A percentile compares a stretch with the other conserved stretches of the same genome.
Evolutionary conservation across 495 filamentous ascomycete genomes (phyloP).

Genomic region (Penicilliopsis zonata): DNA sequence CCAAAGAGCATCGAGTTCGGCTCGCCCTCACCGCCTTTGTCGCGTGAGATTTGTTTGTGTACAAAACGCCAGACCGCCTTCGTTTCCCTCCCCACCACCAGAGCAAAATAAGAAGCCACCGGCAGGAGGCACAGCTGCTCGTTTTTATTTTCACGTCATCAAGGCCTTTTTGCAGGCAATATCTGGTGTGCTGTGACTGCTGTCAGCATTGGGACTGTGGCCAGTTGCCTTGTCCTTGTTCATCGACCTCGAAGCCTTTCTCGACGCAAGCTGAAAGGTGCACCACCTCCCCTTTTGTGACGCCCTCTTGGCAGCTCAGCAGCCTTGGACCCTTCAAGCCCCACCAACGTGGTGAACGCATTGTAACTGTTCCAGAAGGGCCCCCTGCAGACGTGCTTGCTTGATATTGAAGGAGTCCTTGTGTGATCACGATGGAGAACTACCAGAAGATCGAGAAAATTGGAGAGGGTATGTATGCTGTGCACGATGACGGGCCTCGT

Average conservation of each 20-base stretch:
- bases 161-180: too few relatives aligned
- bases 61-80: slow-evolving; percentile 18
- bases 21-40: slow-evolving; percentile 24
- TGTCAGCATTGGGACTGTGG: not conserved
- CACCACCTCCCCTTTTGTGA: not conserved
- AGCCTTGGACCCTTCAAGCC: not conserved
- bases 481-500: slow-evolving; percentile 2
- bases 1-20: too few relatives aligned
- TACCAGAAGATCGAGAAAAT: slow-evolving; percentile 99
- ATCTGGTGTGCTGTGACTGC: too few relatives aligned
- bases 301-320: not conserved
- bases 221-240: not conserved
- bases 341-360: not conserved
- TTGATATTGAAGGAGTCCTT: too few relatives aligned
- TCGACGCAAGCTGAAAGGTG: not conserved
- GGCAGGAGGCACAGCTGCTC: too few relatives aligned
- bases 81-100: slow-evolving; percentile 2
- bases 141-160: too few relatives aligned
- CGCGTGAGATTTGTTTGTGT: slow-evolving; percentile 24
- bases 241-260: not conserved
- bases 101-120: not conserved
- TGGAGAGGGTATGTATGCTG: slow-evolving; percentile 64
- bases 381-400: too few relatives aligned
- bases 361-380: too few relatives aligned
- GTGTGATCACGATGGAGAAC: slow-evolving; percentile 66